Base-by-base conservation (phyloP, 2,329 filamentous ascomycete species). In the Macrophomina tecta region DNA sequence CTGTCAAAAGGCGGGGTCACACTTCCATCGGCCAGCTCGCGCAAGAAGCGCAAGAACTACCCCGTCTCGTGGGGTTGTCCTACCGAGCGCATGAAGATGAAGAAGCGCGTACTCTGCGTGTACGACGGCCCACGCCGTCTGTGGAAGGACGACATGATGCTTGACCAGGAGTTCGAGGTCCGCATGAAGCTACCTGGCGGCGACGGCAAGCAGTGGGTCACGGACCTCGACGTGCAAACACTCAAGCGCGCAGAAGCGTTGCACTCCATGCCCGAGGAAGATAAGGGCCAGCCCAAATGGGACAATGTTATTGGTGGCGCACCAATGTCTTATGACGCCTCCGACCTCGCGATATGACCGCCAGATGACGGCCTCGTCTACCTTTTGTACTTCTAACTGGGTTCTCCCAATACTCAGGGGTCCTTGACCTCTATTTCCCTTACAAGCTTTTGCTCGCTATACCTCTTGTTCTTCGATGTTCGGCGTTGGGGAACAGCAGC, bases 81-180 rank as follows among this genome's bases (percentile, higher is more conserved):
- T 69, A 90, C 91, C 74, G 91, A 92, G 74, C 93, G 95, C 83
- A 97, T 98, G 92, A 96, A 91, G 76, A 96, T 97, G 88, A 97
- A 96, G 88, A 97, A 97, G 87, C 91, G 95, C 34, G 93, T 97
- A 65, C 85, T 98, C 74, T 93, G 93, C 70, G 92, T 97, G 23
- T 99, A 96, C 74, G 93, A 98, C 75, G 95, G 95, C 0, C 86
- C 86, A 16, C 89, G 94, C 64, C 89, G 94, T 49, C 85, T 99
- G 60, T 95, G 92, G 87, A 98, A 98, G 83, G 95, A 99, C 76
- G 95, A 99, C 81, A 95, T 98, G 93, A 97, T 97, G 93, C 89
- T 99, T 60, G 93, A 94, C 72, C 93, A 91, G 16, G 93, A 97
- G 73, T 94, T 95, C 74, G 95, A 99, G 81, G 93, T 98, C 45